Conservation (phyloP, 768 basidiomycete genomes). For the Holtermannia corniformis region DNA sequence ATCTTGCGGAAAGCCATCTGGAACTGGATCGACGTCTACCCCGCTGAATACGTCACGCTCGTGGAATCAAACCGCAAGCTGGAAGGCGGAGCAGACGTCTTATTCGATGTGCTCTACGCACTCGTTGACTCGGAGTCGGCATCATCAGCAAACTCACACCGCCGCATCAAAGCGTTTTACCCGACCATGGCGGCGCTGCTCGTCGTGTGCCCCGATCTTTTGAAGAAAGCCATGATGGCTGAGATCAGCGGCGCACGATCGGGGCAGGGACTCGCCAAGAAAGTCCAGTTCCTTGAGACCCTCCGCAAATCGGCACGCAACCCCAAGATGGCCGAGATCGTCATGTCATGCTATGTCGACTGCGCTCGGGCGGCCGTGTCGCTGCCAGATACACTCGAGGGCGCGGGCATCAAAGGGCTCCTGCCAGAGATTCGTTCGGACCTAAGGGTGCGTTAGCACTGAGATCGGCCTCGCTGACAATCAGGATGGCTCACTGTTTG, state of each 20-base stretch:
- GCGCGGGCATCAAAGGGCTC: slow-evolving; percentile 53
- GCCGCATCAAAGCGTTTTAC: slow-evolving; percentile 53
- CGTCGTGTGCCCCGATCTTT: slow-evolving; percentile 63
- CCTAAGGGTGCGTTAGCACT: slow-evolving; percentile 53
- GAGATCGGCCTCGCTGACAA: slow-evolving; percentile 19
- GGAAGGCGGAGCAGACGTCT: slow-evolving; percentile 74
- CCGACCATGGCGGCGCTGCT: slow-evolving; percentile 68
- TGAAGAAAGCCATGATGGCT: slow-evolving; percentile 46
- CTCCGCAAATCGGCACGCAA: slow-evolving; percentile 49
- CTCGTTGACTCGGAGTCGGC: slow-evolving; percentile 33
- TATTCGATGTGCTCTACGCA: slow-evolving; percentile 68
- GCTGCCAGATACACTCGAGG: slow-evolving; percentile 50
- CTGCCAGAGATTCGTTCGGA: slow-evolving; percentile 69
- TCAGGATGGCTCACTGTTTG: slow-evolving; percentile 46
- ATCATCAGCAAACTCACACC: slow-evolving; percentile 5
- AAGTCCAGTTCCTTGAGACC: slow-evolving; percentile 35
- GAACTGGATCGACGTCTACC: slow-evolving; percentile 79
- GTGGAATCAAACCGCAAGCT: slow-evolving; percentile 53
- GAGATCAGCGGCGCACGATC: slow-evolving; percentile 9
- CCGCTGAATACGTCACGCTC: slow-evolving; percentile 66
- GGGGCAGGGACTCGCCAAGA: slow-evolving; percentile 19
- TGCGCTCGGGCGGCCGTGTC: slow-evolving; percentile 62
- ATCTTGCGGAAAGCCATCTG: slow-evolving; percentile 70
- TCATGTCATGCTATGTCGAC: slow-evolving; percentile 65
- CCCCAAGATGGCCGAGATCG: slow-evolving; percentile 55